Conservation (phyloP, 1,284 basidiomycete genomes). For the Termitomyces sp. region DNA sequence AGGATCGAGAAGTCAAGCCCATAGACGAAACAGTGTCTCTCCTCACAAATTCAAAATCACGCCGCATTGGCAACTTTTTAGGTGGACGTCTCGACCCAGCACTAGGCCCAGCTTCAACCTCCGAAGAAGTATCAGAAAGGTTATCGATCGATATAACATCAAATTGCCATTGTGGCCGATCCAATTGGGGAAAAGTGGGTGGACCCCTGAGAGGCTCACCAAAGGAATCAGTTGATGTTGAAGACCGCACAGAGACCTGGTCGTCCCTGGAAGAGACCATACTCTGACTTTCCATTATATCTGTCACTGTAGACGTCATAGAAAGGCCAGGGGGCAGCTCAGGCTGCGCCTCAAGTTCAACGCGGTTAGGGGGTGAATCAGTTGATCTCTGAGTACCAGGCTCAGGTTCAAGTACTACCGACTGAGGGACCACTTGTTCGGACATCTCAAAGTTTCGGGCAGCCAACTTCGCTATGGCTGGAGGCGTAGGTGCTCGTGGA, state of each 20-base stretch:
- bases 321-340: slow-evolving; percentile 1
- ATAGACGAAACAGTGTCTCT: slow-evolving; percentile 73
- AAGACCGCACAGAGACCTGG: slow-evolving; percentile 34
- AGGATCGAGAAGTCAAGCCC: slow-evolving; percentile 60
- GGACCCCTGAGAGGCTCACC: slow-evolving; percentile 42
- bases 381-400: neutral
- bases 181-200: slow-evolving; percentile 26
- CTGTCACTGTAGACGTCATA: neutral
- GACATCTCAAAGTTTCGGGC: neutral
- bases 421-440: neutral
- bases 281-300: neutral
- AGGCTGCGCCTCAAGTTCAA: slow-evolving; percentile 1
- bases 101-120: slow-evolving; percentile 24
- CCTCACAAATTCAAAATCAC: slow-evolving; percentile 73
- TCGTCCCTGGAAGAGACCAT: slow-evolving; percentile 11
- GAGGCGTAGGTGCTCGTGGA: neutral
- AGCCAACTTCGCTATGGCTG: neutral
- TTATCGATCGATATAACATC: slow-evolving; percentile 74
- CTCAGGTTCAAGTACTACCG: neutral
- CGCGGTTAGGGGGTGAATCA: neutral
- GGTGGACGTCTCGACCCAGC: slow-evolving; percentile 50
- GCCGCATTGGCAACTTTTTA: slow-evolving; percentile 60
- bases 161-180: slow-evolving; percentile 46
- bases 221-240: slow-evolving; percentile 52
- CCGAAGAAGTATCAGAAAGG: slow-evolving; percentile 66